Evolutionary conservation across 2,329 filamentous ascomycete species (phyloP).

Genomic region (Colletotrichum sp.): DNA sequence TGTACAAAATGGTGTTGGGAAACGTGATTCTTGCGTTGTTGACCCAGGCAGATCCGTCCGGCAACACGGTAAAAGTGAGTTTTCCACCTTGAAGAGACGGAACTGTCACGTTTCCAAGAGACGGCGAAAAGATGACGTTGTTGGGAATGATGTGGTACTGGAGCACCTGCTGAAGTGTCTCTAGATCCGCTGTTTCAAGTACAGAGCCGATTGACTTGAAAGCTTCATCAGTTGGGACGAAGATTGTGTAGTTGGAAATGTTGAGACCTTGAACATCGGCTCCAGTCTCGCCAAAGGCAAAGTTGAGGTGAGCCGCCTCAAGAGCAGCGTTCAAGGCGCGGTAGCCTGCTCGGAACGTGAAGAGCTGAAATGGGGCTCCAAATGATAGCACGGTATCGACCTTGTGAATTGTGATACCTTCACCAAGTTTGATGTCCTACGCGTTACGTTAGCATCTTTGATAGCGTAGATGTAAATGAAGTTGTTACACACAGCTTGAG

Average conservation of each 20-base stretch:
- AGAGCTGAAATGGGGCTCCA: constrained; percentile 32
- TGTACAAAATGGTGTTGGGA: constrained; percentile 33
- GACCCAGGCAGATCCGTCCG: constrained; percentile 33
- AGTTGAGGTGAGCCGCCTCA: constrained; percentile 28
- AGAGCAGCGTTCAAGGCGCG: constrained; percentile 32
- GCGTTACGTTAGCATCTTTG: neutral
- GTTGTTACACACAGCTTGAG: constrained; percentile 28
- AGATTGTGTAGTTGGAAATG: constrained; percentile 71
- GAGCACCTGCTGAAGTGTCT: constrained; percentile 31
- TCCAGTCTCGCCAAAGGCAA: constrained; percentile 28
- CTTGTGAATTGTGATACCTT: constrained; percentile 33
- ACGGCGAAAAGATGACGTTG: constrained; percentile 33
- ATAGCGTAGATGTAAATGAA: neutral
- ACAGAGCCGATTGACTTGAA: constrained; percentile 58
- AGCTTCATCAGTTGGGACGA: constrained; percentile 78
- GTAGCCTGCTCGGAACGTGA: constrained; percentile 30
- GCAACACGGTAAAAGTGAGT: constrained; percentile 31
- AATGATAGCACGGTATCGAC: constrained; percentile 31
- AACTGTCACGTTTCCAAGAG: constrained; percentile 29
- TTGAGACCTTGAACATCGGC: constrained; percentile 24
- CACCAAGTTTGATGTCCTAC: constrained; percentile 32
- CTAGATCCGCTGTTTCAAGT: constrained; percentile 23
- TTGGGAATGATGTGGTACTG: constrained; percentile 34
- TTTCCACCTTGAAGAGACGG: constrained; percentile 26
- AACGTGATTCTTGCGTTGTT: constrained; percentile 34